A percentile compares a stretch with the other conserved stretches of the same genome.
Evolutionary conservation across 257 asterid species (phyloP).

Genomic region (Avicennia marina): DNA sequence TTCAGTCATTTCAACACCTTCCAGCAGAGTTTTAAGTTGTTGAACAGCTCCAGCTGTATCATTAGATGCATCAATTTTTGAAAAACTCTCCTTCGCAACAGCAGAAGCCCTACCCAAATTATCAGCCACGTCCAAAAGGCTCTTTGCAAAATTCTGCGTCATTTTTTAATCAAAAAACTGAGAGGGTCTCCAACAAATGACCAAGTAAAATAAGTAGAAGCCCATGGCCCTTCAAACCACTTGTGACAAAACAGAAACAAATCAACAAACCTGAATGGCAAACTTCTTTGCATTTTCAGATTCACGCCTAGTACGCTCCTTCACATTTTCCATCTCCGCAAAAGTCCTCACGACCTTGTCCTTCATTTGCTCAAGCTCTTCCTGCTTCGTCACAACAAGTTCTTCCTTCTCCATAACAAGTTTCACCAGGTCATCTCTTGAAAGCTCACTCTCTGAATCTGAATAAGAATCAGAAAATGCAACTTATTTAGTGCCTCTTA

Average conservation of each 20-base stretch:
- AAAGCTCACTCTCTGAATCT: constrained; percentile 49
- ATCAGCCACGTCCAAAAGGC: constrained; percentile 47
- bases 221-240: too few species aligned
- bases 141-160: constrained; percentile 77
- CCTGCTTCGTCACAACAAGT: constrained; percentile 40
- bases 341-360: constrained; percentile 65
- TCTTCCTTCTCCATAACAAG: constrained; percentile 58
- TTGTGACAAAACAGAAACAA: too few species aligned
- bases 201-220: too few species aligned
- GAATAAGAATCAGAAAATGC: constrained; percentile 46
- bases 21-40: constrained; percentile 77
- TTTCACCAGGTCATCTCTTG: constrained; percentile 68
- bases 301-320: constrained; percentile 74
- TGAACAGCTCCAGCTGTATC: constrained; percentile 70
- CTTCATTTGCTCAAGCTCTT: constrained; percentile 54
- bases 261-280: constrained; percentile 71
- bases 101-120: constrained; percentile 82
- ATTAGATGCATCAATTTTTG: constrained; percentile 57
- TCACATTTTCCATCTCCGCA: constrained; percentile 79
- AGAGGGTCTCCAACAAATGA: too few species aligned
- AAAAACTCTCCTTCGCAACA: constrained; percentile 76
- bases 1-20: constrained; percentile 99
- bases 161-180: constrained; percentile 8
- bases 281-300: constrained; percentile 72
- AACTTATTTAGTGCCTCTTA: constrained; percentile 35